Conservation (phyloP, 345 rosid genomes). For the Balakata baccata region DNA sequence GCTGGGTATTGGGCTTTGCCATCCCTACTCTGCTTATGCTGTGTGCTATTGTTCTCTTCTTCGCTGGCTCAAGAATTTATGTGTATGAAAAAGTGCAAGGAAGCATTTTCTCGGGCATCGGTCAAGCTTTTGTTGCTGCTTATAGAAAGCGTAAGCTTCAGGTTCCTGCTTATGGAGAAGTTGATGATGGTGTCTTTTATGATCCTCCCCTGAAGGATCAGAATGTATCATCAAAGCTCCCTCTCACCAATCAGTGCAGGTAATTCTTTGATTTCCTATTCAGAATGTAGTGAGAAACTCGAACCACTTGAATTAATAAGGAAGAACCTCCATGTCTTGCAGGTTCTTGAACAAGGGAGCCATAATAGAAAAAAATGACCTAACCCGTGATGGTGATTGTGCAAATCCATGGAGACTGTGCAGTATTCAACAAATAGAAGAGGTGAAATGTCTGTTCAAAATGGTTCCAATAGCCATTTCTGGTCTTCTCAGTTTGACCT, state of each 20-base stretch:
- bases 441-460: conserved; percentile 24
- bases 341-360: conserved; percentile 75
- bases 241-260: conserved; percentile 64
- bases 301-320: no score
- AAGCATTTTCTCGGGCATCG: conserved; percentile 54
- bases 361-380: conserved; percentile 41
- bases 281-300: no score
- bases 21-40: conserved; percentile 62
- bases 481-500: conserved; percentile 14
- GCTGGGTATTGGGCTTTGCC: conserved; percentile 75
- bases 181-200: conserved; percentile 16
- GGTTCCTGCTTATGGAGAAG: conserved; percentile 26
- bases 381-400: conserved; percentile 40
- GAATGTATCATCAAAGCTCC: conserved; percentile 40
- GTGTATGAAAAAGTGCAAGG: conserved; percentile 57
- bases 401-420: conserved; percentile 22
- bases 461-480: conserved; percentile 18
- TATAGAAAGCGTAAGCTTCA: conserved; percentile 42
- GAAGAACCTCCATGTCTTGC: background rate
- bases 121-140: conserved; percentile 54
- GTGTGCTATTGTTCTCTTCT: conserved; percentile 44
- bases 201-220: conserved; percentile 52
- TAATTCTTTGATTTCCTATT: conserved; percentile 9
- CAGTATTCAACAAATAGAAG: conserved; percentile 29
- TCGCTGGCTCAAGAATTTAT: conserved; percentile 56